phyloP scores from a whole-genome alignment of 176 grass and related monocot species.

The Eremochloa ophiuroides region DNA sequence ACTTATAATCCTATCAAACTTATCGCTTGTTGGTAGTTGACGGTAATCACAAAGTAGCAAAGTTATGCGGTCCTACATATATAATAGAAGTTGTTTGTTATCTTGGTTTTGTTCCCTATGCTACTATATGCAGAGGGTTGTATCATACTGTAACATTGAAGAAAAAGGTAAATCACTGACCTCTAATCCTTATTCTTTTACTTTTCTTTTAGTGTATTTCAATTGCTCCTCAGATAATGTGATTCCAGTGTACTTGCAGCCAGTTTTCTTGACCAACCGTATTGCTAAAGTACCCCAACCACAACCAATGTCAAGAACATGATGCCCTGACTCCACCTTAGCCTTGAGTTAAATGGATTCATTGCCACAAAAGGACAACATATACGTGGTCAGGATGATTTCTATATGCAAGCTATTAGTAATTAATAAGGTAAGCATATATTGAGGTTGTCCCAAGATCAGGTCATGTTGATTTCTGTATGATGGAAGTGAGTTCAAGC shows the following conservation, averaged over 20 bases:
- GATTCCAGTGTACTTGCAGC: slow-evolving; percentile 73
- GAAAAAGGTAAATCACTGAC: not conserved
- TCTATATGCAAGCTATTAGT: not conserved
- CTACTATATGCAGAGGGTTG: not conserved
- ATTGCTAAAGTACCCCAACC: slow-evolving; percentile 70
- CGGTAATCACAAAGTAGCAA: slow-evolving; percentile 62
- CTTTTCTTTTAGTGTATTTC: slow-evolving; percentile 40
- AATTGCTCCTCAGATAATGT: slow-evolving; percentile 66
- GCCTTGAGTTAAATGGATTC: slow-evolving; percentile 33
- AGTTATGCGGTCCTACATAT: slow-evolving; percentile 38
- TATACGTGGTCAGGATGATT: too few relatives aligned
- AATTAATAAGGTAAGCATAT: not conserved
- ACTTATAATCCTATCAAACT: slow-evolving; percentile 65
- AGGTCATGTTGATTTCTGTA: not conserved
- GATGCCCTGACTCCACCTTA: slow-evolving; percentile 38
- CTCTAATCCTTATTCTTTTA: slow-evolving; percentile 42
- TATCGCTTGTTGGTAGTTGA: slow-evolving; percentile 30
- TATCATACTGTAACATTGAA: not conserved
- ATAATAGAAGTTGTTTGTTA: not conserved
- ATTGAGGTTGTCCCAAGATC: not conserved
- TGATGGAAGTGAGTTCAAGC: not conserved
- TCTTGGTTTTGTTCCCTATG: not conserved
- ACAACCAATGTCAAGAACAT: slow-evolving; percentile 68
- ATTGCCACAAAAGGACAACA: not conserved
- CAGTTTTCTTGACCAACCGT: slow-evolving; percentile 52